phyloP scores from a whole-genome alignment of 352 stramenopile species.

The Phytophthora fragariae region DNA sequence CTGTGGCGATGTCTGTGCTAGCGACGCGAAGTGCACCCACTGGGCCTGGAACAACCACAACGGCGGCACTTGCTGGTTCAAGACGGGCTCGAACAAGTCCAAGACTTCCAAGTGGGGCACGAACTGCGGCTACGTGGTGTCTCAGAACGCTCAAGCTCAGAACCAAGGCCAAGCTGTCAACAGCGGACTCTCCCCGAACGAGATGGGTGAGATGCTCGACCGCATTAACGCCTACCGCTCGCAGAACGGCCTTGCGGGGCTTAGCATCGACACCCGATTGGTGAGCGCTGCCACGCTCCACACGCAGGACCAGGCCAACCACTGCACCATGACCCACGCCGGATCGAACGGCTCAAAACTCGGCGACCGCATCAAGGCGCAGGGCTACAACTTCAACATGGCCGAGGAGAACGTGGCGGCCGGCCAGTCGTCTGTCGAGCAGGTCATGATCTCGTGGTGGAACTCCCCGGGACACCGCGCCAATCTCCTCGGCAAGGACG shows the following conservation, averaged over 20 bases:
- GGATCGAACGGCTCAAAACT: constrained; percentile 45
- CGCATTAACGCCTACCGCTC: constrained; percentile 57
- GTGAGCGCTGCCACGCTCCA: constrained; percentile 43
- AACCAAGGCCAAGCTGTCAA: constrained; percentile 21
- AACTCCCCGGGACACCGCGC: constrained; percentile 53
- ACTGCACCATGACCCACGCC: constrained; percentile 52
- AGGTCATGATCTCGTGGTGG: constrained; percentile 62
- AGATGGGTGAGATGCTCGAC: constrained; percentile 52
- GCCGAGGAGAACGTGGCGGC: constrained; percentile 62
- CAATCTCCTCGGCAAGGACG: constrained; percentile 48
- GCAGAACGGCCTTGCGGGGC: constrained; percentile 36
- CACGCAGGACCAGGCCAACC: constrained; percentile 52
- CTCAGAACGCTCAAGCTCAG: constrained; percentile 25
- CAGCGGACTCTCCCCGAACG: constrained; percentile 41
- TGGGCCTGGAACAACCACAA: constrained; percentile 51
- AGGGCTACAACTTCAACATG: constrained; percentile 47
- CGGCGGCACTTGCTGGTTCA: constrained; percentile 51
- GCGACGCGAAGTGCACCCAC: constrained; percentile 41
- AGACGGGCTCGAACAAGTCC: constrained; percentile 31
- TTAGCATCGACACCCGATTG: constrained; percentile 52
- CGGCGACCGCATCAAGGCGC: constrained; percentile 39
- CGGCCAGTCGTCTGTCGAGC: constrained; percentile 44
- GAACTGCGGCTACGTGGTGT: constrained; percentile 49
- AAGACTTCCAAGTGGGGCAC: constrained; percentile 39
- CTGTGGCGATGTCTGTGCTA: constrained; percentile 44